Conservation (phyloP, 371 early-diverging fungal genomes). For the Rhizopus delemar region DNA sequence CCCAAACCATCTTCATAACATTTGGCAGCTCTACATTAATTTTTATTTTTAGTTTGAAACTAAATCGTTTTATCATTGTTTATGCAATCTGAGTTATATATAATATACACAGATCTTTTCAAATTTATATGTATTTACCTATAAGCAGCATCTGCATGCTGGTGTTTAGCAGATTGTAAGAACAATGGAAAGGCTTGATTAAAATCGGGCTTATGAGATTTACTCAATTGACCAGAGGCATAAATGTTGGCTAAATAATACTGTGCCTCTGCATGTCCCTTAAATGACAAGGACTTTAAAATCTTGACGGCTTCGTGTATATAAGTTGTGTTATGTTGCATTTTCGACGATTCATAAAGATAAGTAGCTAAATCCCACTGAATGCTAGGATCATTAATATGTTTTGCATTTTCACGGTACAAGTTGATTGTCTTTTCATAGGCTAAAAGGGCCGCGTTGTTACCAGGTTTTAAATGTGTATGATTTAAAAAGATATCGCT, state of each 20-base stretch:
- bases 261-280: conserved; percentile 66
- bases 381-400: conserved; percentile 72
- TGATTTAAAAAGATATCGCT: conserved; percentile 55
- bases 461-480: conserved; percentile 65
- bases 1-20: conserved; percentile 73
- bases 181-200: conserved; percentile 68
- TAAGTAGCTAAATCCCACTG: conserved; percentile 79
- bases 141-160: conserved; percentile 69
- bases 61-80: too few relatives aligned
- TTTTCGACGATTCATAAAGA: conserved; percentile 57
- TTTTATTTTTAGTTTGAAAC: not conserved
- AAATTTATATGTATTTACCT: conserved; percentile 23
- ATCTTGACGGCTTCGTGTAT: conserved; percentile 61
- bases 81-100: too few relatives aligned
- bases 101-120: too few relatives aligned
- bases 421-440: conserved; percentile 68
- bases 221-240: conserved; percentile 54
- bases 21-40: conserved; percentile 52
- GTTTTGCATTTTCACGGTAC: conserved; percentile 64
- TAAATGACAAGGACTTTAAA: conserved; percentile 54
- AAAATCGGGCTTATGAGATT: conserved; percentile 63
- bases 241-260: conserved; percentile 66
- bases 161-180: conserved; percentile 68
- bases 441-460: conserved; percentile 62
- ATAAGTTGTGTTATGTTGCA: conserved; percentile 48